A percentile compares a stretch with the other conserved stretches of the same genome.
Conservation (phyloP, 78 protist genomes). For the Anaeramoeba flamelloides region DNA sequence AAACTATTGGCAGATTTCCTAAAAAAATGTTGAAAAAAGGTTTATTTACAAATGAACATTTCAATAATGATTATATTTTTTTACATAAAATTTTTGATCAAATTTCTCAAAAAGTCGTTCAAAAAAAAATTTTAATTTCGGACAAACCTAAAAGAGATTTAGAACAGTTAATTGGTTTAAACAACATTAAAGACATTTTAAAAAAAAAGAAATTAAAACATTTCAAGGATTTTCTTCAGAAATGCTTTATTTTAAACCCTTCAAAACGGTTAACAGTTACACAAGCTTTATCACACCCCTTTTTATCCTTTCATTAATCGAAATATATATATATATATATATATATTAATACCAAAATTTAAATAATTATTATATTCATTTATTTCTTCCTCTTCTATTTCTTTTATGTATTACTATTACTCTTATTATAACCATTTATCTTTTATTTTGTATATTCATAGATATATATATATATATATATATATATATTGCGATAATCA, state of each 20-base stretch:
- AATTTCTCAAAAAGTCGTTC: not conserved
- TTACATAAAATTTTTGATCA: not conserved
- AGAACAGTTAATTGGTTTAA: not conserved
- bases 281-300: not conserved
- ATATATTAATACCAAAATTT: too few relatives aligned
- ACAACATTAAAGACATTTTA: not conserved
- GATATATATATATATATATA: too few relatives aligned
- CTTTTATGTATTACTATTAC: too few relatives aligned
- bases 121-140: not conserved
- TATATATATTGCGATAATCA: too few relatives aligned
- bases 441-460: too few relatives aligned
- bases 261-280: not conserved
- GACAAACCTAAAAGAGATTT: not conserved
- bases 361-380: too few relatives aligned
- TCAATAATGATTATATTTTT: not conserved
- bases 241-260: not conserved
- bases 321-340: too few relatives aligned
- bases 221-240: not conserved
- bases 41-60: not conserved
- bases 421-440: too few relatives aligned
- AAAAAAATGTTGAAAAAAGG: not conserved
- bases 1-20: slow-evolving; percentile 22
- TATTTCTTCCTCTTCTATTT: too few relatives aligned
- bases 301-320: too few relatives aligned
- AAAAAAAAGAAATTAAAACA: not conserved